phyloP scores from a whole-genome alignment of 805 yeast species.

The Grigorovia jiainica region DNA sequence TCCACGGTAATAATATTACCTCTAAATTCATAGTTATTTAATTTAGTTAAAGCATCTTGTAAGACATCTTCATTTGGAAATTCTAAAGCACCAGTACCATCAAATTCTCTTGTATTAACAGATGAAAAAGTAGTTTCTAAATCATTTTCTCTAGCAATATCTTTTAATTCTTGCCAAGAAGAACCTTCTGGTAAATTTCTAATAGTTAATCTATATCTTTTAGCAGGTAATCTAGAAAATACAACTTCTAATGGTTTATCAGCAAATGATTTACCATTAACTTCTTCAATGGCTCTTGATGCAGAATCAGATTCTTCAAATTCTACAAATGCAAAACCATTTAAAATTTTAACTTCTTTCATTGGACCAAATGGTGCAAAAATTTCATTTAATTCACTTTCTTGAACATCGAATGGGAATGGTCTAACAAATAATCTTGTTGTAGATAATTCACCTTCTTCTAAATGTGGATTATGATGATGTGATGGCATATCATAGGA shows the following conservation, averaged over 20 bases:
- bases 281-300: slow-evolving; percentile 60
- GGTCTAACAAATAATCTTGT: slow-evolving; percentile 54
- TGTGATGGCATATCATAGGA: slow-evolving; percentile 6
- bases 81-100: slow-evolving; percentile 39
- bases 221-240: slow-evolving; percentile 43
- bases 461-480: slow-evolving; percentile 9
- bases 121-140: slow-evolving; percentile 52
- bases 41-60: slow-evolving; percentile 60
- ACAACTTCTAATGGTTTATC: slow-evolving; percentile 39
- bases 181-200: slow-evolving; percentile 64
- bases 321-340: slow-evolving; percentile 86
- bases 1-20: slow-evolving; percentile 66
- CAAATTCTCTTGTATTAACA: slow-evolving; percentile 37
- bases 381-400: slow-evolving; percentile 58
- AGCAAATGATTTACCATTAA: slow-evolving; percentile 62
- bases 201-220: slow-evolving; percentile 64
- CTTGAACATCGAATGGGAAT: slow-evolving; percentile 43
- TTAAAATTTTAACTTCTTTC: slow-evolving; percentile 58
- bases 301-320: slow-evolving; percentile 68
- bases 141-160: slow-evolving; percentile 72
- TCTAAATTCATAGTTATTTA: slow-evolving; percentile 62
- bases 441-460: slow-evolving; percentile 32
- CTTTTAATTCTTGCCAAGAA: slow-evolving; percentile 86
- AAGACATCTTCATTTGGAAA: slow-evolving; percentile 61
- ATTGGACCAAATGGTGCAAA: slow-evolving; percentile 60